Evolutionary conservation across 129 eudicot species (phyloP).

Genomic region (Chrysanthemum lavandulifolium): DNA sequence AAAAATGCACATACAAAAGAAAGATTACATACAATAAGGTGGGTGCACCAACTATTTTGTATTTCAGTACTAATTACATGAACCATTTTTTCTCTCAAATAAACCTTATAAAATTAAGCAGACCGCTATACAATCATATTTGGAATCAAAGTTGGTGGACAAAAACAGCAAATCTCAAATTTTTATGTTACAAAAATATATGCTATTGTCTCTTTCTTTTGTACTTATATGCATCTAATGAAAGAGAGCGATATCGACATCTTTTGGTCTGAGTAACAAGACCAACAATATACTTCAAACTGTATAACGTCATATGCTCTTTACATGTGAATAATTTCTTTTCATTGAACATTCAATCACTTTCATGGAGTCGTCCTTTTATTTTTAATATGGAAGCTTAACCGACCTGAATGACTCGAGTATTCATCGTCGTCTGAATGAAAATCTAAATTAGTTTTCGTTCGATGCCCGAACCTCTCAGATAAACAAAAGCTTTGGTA

Average conservation of each 20-base stretch:
- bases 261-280: constrained; percentile 15
- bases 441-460: constrained; percentile 27
- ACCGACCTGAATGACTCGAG: constrained; percentile 24
- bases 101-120: no score
- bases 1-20: background rate
- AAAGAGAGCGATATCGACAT: constrained; percentile 22
- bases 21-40: background rate
- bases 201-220: constrained; percentile 21
- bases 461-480: constrained; percentile 45
- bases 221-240: constrained; percentile 23
- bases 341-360: background rate
- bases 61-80: background rate
- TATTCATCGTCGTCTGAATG: constrained; percentile 31
- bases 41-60: constrained; percentile 18
- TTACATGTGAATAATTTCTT: background rate
- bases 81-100: no score
- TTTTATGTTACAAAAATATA: constrained; percentile 28
- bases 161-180: constrained; percentile 27
- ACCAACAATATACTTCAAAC: constrained; percentile 19
- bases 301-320: background rate
- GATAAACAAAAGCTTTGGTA: constrained; percentile 48
- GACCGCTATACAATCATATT: constrained; percentile 16
- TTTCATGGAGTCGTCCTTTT: constrained; percentile 25
- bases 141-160: constrained; percentile 26
- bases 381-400: constrained; percentile 31